Evolutionary conservation across 78 protist genomes (phyloP), one percentile per base, ranked within the genome.

Genomic region (Dictyostelium firmibasis): DNA sequence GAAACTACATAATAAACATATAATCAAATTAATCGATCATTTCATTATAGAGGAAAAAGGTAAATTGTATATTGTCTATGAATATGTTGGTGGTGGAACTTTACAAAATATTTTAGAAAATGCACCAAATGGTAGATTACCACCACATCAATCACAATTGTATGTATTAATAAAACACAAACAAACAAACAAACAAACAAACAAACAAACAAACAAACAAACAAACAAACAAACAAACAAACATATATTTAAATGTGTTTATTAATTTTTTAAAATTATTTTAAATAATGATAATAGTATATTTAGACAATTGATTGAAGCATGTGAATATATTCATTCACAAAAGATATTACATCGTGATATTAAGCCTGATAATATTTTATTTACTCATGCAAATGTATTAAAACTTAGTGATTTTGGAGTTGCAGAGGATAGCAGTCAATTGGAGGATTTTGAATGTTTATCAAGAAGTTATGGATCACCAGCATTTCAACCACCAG

Each of bases 401-500:
- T 72, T 95, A 27, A 96, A 96, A 82, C 20, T 94, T 2, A 77
- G 91, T 74, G 97, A 96, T 70, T 96, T 96, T 84, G 98, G 98
- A 29, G 91, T 85, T 38, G 86, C 96, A n/a, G 96, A 92, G 72
- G 85, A 79, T 81, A 33, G 83, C 35, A 69, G 79, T 3, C 83
- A 38, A 25, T 67, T 92, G 18, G 91, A 85, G 35, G 91, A 88
- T 43, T 62, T 62, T 36, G 97, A 97, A 74, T 84, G 84, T 60
- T 35, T 83, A 43, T 82, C 94, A 27, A 83, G 91, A 93, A 69
- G 82, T n/a, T 91, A 86, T 74, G 98, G 98, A 1, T 95, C 98
- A 44, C 98, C 98, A 67, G 98, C 97, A 20, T 97, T 95, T 41
- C 96, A 95, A 91, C 91, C 98, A 50, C 97, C 98, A 35, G 97